phyloP scores from a whole-genome alignment of 2,329 filamentous ascomycete species.

The Ceratocystis destructans region DNA sequence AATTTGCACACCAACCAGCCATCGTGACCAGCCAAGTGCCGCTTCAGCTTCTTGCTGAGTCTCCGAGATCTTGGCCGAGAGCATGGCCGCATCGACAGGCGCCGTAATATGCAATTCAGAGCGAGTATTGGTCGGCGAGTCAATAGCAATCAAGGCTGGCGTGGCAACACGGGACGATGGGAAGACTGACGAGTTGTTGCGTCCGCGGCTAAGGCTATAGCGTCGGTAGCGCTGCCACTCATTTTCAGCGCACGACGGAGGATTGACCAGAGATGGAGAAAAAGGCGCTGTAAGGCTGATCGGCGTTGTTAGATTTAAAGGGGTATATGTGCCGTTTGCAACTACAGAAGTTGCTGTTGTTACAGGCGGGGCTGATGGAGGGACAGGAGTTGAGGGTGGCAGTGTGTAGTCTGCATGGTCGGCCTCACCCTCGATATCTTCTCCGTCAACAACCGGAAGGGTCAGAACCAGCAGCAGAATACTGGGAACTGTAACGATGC shows the following conservation, averaged over 20 bases:
- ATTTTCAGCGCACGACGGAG: conserved; percentile 8
- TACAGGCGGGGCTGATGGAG: neutral
- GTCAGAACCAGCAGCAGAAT: conserved; percentile 85
- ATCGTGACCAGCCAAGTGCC: conserved; percentile 66
- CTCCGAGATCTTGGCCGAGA: conserved; percentile 14
- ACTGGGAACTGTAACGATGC: conserved; percentile 71
- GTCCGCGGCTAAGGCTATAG: conserved; percentile 29
- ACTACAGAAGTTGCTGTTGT: neutral
- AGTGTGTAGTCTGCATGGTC: conserved; percentile 10
- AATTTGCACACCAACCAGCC: conserved; percentile 74
- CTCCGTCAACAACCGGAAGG: conserved; percentile 73
- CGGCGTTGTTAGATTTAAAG: neutral
- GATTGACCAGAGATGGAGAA: neutral
- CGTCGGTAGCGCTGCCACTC: conserved; percentile 49
- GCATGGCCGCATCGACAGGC: conserved; percentile 9
- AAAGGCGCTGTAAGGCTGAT: conserved; percentile 28
- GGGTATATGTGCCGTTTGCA: neutral
- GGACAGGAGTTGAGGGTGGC: neutral
- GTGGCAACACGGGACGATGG: conserved; percentile 25
- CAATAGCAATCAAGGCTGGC: conserved; percentile 25
- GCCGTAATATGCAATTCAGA: conserved; percentile 4
- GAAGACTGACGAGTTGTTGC: conserved; percentile 21
- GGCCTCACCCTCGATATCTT: conserved; percentile 34
- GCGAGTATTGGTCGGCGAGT: conserved; percentile 20
- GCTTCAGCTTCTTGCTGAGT: conserved; percentile 24